A percentile compares a stretch with the other conserved stretches of the same genome.
These are phyloP conservation scores for Penicillium polonicum DNA, from an alignment of 2,329 filamentous ascomycete genomes.

Conservation along the genomic window DNA sequence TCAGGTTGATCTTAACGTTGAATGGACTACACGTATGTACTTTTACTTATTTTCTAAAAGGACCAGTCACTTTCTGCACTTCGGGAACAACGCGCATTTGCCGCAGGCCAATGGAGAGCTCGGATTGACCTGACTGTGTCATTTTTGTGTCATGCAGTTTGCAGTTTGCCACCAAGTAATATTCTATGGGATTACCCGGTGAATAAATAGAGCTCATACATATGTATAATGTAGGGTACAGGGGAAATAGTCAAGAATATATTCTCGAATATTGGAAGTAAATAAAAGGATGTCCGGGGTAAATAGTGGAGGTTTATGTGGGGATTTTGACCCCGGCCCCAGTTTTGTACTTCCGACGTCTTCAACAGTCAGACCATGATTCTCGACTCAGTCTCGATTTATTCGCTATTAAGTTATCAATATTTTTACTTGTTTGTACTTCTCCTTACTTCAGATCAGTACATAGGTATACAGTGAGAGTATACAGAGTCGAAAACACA, in stretches of 20 bases:
- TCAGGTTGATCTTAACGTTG: background rate
- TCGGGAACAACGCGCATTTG: background rate
- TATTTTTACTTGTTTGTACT: no score
- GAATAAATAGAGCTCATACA: background rate
- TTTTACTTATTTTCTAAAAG: background rate
- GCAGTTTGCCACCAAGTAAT: background rate
- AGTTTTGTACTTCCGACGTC: background rate
- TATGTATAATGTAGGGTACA: background rate
- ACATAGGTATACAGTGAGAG: no score
- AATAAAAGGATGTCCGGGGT: background rate
- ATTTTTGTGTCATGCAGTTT: conserved; percentile 6
- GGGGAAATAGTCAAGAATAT: background rate
- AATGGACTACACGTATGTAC: background rate
- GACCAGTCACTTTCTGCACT: background rate
- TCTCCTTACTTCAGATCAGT: no score
- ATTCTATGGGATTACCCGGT: background rate
- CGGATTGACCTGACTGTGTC: background rate
- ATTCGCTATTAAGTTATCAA: background rate
- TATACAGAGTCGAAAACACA: no score
- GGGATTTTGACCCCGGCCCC: background rate
- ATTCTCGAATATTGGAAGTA: background rate
- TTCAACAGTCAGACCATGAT: background rate
- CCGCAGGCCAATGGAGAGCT: background rate
- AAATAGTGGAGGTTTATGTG: background rate
- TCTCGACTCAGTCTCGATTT: background rate